These are phyloP conservation scores for Lactarius psammicola DNA, from an alignment of 768 basidiomycete genomes.

Conservation along the genomic window DNA sequence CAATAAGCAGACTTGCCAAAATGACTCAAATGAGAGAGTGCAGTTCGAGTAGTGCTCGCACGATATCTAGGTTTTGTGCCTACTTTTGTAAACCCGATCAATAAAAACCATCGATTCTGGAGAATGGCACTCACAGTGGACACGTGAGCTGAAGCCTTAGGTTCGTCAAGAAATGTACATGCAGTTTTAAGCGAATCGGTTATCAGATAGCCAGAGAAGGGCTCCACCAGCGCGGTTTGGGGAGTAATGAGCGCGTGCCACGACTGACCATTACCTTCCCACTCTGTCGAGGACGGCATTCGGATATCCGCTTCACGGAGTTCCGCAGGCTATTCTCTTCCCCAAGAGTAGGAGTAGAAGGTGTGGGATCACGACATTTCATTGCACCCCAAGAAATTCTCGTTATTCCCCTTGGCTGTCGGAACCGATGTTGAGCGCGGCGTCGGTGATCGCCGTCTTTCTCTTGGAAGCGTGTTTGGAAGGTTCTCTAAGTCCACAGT, in stretches of 20 bases:
- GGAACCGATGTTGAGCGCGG: neutral
- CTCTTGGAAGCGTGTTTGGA: neutral
- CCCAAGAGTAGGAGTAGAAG: neutral
- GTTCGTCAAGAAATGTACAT: conserved; percentile 48
- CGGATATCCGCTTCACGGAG: neutral
- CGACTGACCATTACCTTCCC: neutral
- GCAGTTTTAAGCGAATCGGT: neutral
- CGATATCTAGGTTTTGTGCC: conserved; percentile 56
- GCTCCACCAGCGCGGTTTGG: neutral
- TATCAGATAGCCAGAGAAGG: conserved; percentile 5
- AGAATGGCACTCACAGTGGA: conserved; percentile 48
- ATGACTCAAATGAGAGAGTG: neutral
- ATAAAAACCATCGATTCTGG: neutral
- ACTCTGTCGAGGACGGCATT: neutral
- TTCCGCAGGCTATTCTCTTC: neutral
- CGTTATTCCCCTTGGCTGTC: neutral
- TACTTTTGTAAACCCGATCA: conserved; percentile 31
- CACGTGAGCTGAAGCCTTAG: conserved; percentile 62
- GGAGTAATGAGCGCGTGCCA: neutral
- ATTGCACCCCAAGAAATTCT: neutral
- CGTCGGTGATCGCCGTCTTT: neutral
- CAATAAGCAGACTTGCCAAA: neutral
- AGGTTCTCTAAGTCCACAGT: neutral
- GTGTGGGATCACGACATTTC: neutral
- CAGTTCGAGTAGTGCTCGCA: conserved; percentile 37